Conservation (phyloP, 129 eudicot genomes). For the Solidago caesia region DNA sequence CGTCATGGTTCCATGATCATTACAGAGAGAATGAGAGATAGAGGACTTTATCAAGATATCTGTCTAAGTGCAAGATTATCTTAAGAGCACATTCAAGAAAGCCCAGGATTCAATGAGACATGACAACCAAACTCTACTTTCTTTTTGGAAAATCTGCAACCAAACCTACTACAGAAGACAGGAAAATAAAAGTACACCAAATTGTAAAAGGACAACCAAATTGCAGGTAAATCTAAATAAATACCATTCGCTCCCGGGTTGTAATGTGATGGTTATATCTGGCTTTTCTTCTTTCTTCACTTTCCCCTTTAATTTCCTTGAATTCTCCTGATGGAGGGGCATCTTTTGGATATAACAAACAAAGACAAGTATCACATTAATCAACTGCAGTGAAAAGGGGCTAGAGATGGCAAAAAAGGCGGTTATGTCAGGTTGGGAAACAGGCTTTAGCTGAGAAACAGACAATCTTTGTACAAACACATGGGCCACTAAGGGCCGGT, state of each 20-base stretch:
- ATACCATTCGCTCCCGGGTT: conserved; percentile 75
- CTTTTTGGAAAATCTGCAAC: too few relatives aligned
- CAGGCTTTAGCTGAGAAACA: too few relatives aligned
- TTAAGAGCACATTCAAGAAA: too few relatives aligned
- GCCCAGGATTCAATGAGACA: too few relatives aligned
- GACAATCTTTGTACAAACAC: too few relatives aligned
- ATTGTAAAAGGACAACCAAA: conserved; percentile 12
- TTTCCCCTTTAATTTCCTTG: conserved; percentile 81
- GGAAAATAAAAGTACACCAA: background rate
- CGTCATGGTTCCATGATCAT: background rate
- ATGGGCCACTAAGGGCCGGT: too few relatives aligned
- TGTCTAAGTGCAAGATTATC: too few relatives aligned
- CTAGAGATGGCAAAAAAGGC: background rate
- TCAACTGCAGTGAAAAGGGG: background rate
- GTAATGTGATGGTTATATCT: conserved; percentile 62
- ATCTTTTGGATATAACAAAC: conserved; percentile 34
- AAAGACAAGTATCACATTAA: conserved; percentile 7
- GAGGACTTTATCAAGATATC: too few relatives aligned
- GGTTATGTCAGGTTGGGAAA: background rate
- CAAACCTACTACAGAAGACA: background rate
- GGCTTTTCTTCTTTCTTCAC: conserved; percentile 75
- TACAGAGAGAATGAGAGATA: too few relatives aligned
- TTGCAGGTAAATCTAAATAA: conserved; percentile 2
- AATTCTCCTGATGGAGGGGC: conserved; percentile 70
- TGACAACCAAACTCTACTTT: too few relatives aligned